A percentile compares a stretch with the other conserved stretches of the same genome.
These are phyloP conservation scores for Gentiana straminea DNA, from an alignment of 257 asterid species.

Conservation along the genomic window DNA sequence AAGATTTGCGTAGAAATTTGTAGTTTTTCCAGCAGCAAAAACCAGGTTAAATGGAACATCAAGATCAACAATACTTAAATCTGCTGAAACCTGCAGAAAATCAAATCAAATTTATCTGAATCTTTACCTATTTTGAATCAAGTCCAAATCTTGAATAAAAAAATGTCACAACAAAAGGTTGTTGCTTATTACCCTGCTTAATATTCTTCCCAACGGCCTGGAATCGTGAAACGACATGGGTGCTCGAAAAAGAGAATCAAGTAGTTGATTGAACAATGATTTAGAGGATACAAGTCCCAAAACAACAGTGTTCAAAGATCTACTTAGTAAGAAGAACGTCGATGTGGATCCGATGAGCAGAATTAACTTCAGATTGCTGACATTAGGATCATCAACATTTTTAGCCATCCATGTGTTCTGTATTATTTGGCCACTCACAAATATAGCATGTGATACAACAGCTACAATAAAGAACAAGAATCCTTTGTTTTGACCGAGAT, in stretches of 20 bases:
- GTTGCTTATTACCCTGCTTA: constrained; percentile 60
- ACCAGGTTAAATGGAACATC: constrained; percentile 78
- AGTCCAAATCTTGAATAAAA: background rate
- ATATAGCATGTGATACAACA: constrained; percentile 42
- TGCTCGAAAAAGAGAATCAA: constrained; percentile 74
- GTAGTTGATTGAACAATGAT: constrained; percentile 52
- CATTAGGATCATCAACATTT: constrained; percentile 50
- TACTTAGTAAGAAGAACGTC: constrained; percentile 34
- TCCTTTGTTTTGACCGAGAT: constrained; percentile 69
- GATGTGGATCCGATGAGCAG: constrained; percentile 51
- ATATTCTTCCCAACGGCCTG: constrained; percentile 83
- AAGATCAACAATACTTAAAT: constrained; percentile 81
- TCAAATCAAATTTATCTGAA: constrained; percentile 1
- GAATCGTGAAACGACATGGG: constrained; percentile 97
- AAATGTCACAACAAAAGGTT: background rate
- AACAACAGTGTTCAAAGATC: constrained; percentile 48
- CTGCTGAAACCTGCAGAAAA: constrained; percentile 62
- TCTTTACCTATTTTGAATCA: too few relatives aligned
- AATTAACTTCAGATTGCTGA: constrained; percentile 49
- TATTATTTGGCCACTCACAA: constrained; percentile 41
- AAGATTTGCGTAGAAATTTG: constrained; percentile 56
- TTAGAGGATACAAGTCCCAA: constrained; percentile 68
- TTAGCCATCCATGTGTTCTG: constrained; percentile 99
- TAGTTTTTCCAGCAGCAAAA: constrained; percentile 68
- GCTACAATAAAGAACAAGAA: constrained; percentile 44